Evolutionary conservation across 176 grass and related monocot genomes (phyloP).

Genomic region (Oryza meyeriana): DNA sequence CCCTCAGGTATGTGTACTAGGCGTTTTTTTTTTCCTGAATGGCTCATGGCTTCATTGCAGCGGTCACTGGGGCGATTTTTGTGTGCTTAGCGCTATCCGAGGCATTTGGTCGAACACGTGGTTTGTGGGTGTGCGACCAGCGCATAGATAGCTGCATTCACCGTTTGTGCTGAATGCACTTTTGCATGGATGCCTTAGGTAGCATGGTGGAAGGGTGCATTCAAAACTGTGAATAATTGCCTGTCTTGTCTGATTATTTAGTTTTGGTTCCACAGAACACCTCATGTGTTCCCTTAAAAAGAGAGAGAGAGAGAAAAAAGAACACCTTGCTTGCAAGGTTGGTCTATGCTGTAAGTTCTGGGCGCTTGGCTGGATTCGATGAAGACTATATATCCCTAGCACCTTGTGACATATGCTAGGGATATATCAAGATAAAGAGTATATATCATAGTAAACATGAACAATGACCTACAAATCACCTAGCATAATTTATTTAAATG

Average conservation of each 20-base stretch:
- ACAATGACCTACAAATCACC: not conserved
- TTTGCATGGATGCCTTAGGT: not conserved
- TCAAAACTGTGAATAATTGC: not conserved
- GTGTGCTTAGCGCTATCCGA: not conserved
- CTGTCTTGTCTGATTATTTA: not conserved
- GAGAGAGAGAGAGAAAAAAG: no score
- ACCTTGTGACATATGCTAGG: no score
- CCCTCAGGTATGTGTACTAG: slow-evolving; percentile 56
- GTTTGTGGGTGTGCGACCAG: not conserved
- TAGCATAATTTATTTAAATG: not conserved
- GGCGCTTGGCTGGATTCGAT: not conserved
- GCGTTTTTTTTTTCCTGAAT: not conserved
- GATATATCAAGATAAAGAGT: not conserved
- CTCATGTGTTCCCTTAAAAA: no score
- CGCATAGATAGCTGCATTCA: not conserved
- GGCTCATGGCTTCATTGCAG: not conserved
- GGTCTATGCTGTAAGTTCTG: not conserved
- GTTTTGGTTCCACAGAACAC: not conserved
- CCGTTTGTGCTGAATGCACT: not conserved
- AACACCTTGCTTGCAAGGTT: not conserved
- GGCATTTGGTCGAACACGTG: slow-evolving; percentile 38
- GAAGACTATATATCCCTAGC: no score
- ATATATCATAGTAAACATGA: not conserved
- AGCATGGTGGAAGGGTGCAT: not conserved
- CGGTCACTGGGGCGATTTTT: not conserved